These are phyloP conservation scores for Leptodermis oblonga DNA, from an alignment of 257 asterid genomes.

Conservation along the genomic window DNA sequence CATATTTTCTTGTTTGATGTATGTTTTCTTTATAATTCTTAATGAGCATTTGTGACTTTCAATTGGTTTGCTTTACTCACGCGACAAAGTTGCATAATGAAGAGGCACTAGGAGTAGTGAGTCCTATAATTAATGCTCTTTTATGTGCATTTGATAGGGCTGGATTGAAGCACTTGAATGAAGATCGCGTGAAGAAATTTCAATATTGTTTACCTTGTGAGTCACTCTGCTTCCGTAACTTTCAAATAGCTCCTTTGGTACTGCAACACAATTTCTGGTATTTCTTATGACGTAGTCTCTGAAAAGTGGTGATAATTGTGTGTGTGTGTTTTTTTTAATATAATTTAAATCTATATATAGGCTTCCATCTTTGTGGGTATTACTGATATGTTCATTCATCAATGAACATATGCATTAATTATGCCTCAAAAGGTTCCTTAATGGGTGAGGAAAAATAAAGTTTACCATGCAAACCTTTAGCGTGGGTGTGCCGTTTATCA, in stretches of 20 bases:
- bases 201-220: slow-evolving; percentile 94
- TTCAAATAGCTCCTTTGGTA: neutral
- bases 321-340: neutral
- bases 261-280: slow-evolving; percentile 5
- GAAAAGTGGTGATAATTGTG: neutral
- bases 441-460: neutral
- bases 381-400: neutral
- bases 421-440: neutral
- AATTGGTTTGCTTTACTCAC: neutral
- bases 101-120: neutral
- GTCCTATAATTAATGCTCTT: slow-evolving; percentile 10
- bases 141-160: slow-evolving; percentile 49
- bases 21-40: too few relatives aligned
- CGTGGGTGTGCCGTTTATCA: neutral
- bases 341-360: neutral
- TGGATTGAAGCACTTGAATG: slow-evolving; percentile 74
- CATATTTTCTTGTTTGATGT: neutral
- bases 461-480: neutral
- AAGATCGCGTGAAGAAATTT: slow-evolving; percentile 78
- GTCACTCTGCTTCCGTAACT: slow-evolving; percentile 23
- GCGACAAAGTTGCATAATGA: neutral
- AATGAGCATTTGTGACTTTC: neutral
- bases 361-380: neutral
- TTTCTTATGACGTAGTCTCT: neutral
- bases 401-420: neutral